phyloP scores from a whole-genome alignment of 208 protist species.

The Spongospora subterranea region DNA sequence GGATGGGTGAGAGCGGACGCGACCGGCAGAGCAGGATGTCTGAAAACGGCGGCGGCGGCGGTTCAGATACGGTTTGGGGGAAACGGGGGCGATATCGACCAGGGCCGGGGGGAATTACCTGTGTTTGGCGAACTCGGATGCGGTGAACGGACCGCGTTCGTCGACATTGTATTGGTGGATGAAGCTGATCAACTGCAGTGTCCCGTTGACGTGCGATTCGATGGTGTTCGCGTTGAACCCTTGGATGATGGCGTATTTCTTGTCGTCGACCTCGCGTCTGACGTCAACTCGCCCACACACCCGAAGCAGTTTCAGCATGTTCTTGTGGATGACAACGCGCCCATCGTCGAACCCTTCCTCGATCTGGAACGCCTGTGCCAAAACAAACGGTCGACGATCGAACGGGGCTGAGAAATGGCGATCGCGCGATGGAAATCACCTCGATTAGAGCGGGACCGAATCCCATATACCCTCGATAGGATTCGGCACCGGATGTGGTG shows the following conservation, averaged over 20 bases:
- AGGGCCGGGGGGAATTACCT: background rate
- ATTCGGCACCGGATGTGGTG: background rate
- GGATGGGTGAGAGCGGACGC: background rate
- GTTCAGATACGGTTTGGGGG: no score
- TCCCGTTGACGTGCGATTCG: background rate
- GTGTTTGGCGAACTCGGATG: background rate
- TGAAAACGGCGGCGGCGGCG: no score
- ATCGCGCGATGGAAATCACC: no score
- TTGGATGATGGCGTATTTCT: background rate
- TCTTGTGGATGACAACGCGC: constrained; percentile 25
- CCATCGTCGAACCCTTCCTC: background rate
- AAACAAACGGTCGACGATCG: no score
- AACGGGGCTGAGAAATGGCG: no score
- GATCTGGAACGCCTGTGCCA: background rate
- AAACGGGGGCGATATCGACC: background rate
- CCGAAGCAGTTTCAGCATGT: constrained; percentile 36
- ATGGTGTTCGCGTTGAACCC: background rate
- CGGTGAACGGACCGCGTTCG: background rate
- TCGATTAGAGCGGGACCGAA: constrained; percentile 20
- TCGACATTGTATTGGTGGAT: background rate
- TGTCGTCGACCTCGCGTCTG: background rate
- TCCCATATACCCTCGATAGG: background rate
- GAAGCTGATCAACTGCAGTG: background rate
- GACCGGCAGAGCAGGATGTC: no score
- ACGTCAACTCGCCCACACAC: background rate